These are phyloP conservation scores for Prunus padus DNA, from an alignment of 306 rosid genomes.

Conservation along the genomic window DNA sequence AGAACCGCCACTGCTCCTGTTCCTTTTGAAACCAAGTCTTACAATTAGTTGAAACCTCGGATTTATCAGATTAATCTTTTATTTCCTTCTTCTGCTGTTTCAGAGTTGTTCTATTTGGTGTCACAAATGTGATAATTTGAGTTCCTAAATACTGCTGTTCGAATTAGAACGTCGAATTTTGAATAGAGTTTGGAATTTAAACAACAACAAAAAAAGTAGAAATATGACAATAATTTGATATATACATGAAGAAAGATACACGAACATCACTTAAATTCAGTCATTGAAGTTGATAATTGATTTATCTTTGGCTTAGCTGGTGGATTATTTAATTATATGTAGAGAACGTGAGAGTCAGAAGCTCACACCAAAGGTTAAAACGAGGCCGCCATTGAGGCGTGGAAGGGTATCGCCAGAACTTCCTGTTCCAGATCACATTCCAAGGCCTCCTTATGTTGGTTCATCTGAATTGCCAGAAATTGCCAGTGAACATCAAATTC, in stretches of 20 bases:
- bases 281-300: background rate
- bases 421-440: conserved; percentile 82
- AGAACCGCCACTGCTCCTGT: no score
- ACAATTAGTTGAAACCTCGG: background rate
- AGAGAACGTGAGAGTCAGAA: conserved; percentile 65
- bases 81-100: no score
- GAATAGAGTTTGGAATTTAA: background rate
- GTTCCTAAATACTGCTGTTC: background rate
- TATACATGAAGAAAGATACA: background rate
- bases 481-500: conserved; percentile 68
- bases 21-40: background rate
- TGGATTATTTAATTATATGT: conserved; percentile 24
- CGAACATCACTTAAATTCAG: background rate
- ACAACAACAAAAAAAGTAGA: background rate
- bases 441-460: conserved; percentile 80
- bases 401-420: conserved; percentile 76
- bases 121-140: background rate
- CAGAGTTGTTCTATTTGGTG: background rate
- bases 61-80: background rate
- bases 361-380: conserved; percentile 37
- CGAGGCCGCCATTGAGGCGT: conserved; percentile 65
- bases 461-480: conserved; percentile 69
- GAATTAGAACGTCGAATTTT: background rate
- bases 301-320: background rate
- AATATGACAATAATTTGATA: background rate